Evolutionary conservation across 306 rosid genomes (phyloP).

Genomic region (Cicer chorassanicum): DNA sequence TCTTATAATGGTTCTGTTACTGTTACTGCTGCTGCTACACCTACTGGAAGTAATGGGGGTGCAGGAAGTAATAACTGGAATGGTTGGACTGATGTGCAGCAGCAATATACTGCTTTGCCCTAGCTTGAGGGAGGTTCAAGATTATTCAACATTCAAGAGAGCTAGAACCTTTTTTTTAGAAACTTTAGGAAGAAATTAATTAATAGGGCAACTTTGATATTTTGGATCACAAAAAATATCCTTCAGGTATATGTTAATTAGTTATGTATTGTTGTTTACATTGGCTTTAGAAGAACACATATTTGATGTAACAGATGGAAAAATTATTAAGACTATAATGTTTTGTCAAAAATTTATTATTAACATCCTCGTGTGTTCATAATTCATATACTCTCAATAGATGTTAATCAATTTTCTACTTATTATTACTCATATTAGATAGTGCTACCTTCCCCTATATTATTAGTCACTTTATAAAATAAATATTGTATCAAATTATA

Average conservation of each 20-base stretch:
- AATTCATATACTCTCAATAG: constrained; percentile 22
- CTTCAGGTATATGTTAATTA: constrained; percentile 53
- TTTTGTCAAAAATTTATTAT: constrained; percentile 25
- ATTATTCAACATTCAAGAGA: constrained; percentile 39
- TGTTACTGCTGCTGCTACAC: constrained; percentile 59
- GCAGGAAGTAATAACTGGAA: constrained; percentile 43
- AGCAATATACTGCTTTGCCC: constrained; percentile 80
- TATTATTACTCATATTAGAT: constrained; percentile 1
- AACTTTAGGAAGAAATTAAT: constrained; percentile 38
- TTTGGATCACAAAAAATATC: constrained; percentile 28
- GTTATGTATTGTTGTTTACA: constrained; percentile 33
- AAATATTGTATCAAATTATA: no score
- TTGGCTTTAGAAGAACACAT: constrained; percentile 45
- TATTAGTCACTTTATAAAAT: no score
- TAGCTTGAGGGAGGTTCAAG: constrained; percentile 42
- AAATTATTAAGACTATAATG: constrained; percentile 32
- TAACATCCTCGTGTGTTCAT: constrained; percentile 27
- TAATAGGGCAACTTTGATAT: constrained; percentile 41
- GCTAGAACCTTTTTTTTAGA: constrained; percentile 27
- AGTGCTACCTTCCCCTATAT: neutral
- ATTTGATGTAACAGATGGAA: constrained; percentile 49
- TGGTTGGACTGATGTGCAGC: constrained; percentile 82
- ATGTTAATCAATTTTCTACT: constrained; percentile 34
- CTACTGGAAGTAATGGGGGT: constrained; percentile 52
- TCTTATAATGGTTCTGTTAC: constrained; percentile 58